A percentile compares a stretch with the other conserved stretches of the same genome.
phyloP scores from a whole-genome alignment of 805 yeast species.

The Wickerhamiella kazuoi region DNA sequence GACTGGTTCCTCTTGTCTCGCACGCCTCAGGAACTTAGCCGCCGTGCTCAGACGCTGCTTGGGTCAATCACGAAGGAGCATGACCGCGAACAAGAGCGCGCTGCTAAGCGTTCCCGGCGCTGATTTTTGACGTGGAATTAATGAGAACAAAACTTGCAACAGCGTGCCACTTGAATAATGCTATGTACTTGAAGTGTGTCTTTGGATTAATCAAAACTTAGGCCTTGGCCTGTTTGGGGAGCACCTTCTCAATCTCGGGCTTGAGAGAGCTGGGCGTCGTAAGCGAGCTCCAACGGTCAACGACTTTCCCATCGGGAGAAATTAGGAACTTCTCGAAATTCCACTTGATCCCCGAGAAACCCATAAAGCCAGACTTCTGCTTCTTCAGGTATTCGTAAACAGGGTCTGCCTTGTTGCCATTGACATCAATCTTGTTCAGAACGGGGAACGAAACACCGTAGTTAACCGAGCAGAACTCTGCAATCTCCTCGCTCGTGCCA shows the following conservation, averaged over 20 bases:
- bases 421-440: constrained; percentile 72
- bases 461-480: constrained; percentile 53
- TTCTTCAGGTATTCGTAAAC: constrained; percentile 63
- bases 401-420: constrained; percentile 66
- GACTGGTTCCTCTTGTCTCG: constrained; percentile 79
- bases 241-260: constrained; percentile 38
- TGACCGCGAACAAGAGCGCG: constrained; percentile 5
- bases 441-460: constrained; percentile 89
- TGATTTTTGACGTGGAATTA: not conserved
- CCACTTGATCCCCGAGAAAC: constrained; percentile 64
- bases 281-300: constrained; percentile 44
- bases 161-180: not conserved
- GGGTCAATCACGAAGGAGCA: constrained; percentile 57
- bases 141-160: not conserved
- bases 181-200: too few species aligned
- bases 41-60: constrained; percentile 68
- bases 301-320: constrained; percentile 39
- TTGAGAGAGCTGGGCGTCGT: constrained; percentile 50
- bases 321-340: constrained; percentile 62
- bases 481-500: constrained; percentile 48
- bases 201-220: not conserved
- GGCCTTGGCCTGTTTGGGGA: constrained; percentile 14
- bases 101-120: too few species aligned
- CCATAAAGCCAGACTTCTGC: constrained; percentile 39
- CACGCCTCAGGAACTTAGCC: constrained; percentile 54